phyloP scores from a whole-genome alignment of 2,329 filamentous ascomycete genomes.

The Aspergillus japonicus region DNA sequence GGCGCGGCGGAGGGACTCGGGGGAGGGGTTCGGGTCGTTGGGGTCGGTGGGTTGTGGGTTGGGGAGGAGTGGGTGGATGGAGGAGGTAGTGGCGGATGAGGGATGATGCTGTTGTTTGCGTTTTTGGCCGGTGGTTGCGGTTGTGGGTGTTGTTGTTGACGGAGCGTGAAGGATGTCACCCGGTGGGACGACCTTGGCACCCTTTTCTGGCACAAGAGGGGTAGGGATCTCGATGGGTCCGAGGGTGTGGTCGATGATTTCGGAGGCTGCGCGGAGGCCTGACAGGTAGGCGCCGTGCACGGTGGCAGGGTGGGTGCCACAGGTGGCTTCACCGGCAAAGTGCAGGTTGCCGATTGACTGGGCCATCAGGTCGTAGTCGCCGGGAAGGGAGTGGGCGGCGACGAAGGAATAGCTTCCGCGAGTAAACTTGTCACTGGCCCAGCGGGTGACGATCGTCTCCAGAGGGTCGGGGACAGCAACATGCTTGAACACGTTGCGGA shows the following conservation, averaged over 20 bases:
- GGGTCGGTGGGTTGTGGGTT: constrained; percentile 1
- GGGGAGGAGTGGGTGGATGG: constrained; percentile 5
- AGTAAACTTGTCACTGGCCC: constrained; percentile 89
- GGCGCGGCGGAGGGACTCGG: constrained; percentile 37
- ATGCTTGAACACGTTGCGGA: constrained; percentile 70
- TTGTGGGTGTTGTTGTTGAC: constrained; percentile 23
- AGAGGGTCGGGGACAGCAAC: constrained; percentile 69
- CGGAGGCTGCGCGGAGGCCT: constrained; percentile 82
- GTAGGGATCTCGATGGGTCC: constrained; percentile 76
- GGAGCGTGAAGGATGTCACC: neutral
- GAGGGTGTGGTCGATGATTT: constrained; percentile 75
- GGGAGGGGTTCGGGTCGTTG: constrained; percentile 18
- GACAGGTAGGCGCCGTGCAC: constrained; percentile 96
- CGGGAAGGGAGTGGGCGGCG: constrained; percentile 73
- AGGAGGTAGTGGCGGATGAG: constrained; percentile 8
- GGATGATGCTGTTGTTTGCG: constrained; percentile 20
- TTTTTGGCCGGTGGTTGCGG: constrained; percentile 25
- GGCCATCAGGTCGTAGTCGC: constrained; percentile 93
- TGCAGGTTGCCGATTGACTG: constrained; percentile 79
- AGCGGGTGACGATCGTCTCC: constrained; percentile 87
- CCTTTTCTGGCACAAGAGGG: constrained; percentile 70
- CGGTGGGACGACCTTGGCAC: constrained; percentile 12
- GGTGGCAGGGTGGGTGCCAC: constrained; percentile 90
- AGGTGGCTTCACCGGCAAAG: constrained; percentile 96
- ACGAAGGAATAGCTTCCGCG: constrained; percentile 94